phyloP scores from a whole-genome alignment of 2,329 filamentous ascomycete genomes.

The Phaeoacremonium minimum region DNA sequence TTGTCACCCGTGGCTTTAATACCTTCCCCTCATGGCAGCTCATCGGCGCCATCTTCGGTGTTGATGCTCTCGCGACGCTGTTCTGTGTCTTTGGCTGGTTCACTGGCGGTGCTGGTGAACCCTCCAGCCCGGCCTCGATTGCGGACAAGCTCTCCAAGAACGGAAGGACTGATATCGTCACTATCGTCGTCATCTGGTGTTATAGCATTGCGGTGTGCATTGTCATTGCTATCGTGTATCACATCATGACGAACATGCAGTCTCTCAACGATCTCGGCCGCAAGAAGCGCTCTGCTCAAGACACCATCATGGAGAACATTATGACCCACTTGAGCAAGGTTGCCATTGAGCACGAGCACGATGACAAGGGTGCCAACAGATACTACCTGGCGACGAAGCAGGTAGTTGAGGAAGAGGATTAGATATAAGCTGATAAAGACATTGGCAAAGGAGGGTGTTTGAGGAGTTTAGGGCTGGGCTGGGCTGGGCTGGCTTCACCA shows the following conservation, averaged over 20 bases:
- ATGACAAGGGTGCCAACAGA: slow-evolving; percentile 37
- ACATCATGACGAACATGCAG: slow-evolving; percentile 51
- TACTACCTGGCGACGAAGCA: slow-evolving; percentile 22
- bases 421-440: not conserved
- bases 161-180: slow-evolving; percentile 48
- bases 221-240: slow-evolving; percentile 62
- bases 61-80: slow-evolving; percentile 67
- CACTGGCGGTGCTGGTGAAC: slow-evolving; percentile 40
- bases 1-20: slow-evolving; percentile 68
- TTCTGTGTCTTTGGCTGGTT: slow-evolving; percentile 76
- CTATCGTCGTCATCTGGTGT: slow-evolving; percentile 59
- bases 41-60: slow-evolving; percentile 64
- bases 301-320: slow-evolving; percentile 64
- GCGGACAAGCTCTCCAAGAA: slow-evolving; percentile 28
- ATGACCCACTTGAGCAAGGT: slow-evolving; percentile 61
- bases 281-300: slow-evolving; percentile 55
- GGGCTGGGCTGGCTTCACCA: not conserved
- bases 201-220: slow-evolving; percentile 63
- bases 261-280: slow-evolving; percentile 59
- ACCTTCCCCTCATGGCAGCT: slow-evolving; percentile 74
- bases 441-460: not conserved
- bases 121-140: slow-evolving; percentile 23
- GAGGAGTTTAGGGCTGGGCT: not conserved
- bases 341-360: slow-evolving; percentile 52
- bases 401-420: slow-evolving; percentile 12